Percentiles rank a stretch among this genome's conserved stretches.
Evolutionary conservation across 2,329 filamentous ascomycete species (phyloP).

Genomic region (Trichoderma polysporum): DNA sequence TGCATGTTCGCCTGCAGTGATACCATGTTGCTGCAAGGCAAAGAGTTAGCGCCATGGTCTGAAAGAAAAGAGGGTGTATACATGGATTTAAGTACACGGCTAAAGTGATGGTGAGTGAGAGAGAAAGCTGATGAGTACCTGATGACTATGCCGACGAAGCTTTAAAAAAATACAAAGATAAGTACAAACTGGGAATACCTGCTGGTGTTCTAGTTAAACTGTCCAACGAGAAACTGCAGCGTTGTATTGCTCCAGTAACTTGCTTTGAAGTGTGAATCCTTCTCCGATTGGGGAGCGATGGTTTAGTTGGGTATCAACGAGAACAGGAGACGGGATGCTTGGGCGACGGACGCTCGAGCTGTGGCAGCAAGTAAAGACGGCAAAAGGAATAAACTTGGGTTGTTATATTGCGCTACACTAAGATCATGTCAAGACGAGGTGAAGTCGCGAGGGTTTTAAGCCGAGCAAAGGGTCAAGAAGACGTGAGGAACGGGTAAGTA

Average conservation of each 20-base stretch:
- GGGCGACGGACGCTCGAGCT: not conserved
- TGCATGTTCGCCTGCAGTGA: conserved; percentile 50
- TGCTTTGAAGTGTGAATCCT: not conserved
- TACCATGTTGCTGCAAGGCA: conserved; percentile 35
- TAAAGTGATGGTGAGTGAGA: not conserved
- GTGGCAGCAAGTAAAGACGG: not conserved
- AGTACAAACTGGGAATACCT: conserved; percentile 4
- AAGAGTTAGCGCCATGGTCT: conserved; percentile 4
- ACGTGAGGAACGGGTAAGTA: not conserved
- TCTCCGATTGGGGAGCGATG: not conserved
- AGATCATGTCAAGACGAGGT: conserved; percentile 16
- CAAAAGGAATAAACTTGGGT: conserved; percentile 3
- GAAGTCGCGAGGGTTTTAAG: not conserved
- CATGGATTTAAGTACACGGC: not conserved
- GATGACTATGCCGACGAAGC: not conserved
- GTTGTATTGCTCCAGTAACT: conserved; percentile 1
- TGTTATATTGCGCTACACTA: conserved; percentile 23
- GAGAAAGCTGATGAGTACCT: not conserved
- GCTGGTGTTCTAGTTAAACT: not conserved
- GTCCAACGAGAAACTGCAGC: not conserved
- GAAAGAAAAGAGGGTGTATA: not conserved
- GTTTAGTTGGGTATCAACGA: conserved; percentile 20
- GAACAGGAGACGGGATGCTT: not conserved
- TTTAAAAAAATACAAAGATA: not conserved
- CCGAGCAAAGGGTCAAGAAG: conserved; percentile 1